Evolutionary conservation across 1,139 yeast species (phyloP), one percentile per base, ranked within the genome.

Genomic region (Hyphopichia burtonii): DNA sequence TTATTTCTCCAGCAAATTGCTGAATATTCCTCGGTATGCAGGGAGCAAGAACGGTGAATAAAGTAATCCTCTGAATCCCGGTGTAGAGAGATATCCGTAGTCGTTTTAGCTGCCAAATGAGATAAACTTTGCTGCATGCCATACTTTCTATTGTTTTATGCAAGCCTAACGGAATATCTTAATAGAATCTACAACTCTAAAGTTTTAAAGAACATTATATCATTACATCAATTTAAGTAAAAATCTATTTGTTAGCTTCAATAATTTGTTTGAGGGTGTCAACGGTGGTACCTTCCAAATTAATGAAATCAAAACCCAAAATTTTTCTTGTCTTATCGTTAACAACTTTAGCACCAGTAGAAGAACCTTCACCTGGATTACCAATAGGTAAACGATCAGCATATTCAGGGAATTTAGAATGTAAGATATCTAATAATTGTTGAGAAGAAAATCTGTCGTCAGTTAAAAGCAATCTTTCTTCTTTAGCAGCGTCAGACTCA

Each of bases 211-310:
- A n/a, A n/a, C n/a, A n/a, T n/a, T n/a, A n/a, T n/a, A n/a, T n/a
- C n/a, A n/a, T n/a, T n/a, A n/a, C n/a, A n/a, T n/a, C n/a, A n/a
- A n/a, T n/a, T n/a, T n/a, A n/a, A n/a, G n/a, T n/a, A n/a, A n/a
- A n/a, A 34, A n/a, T n/a, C 22, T 30, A 31, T 22, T 37, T 30
- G 31, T 37, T 37, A 11, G 39, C 39, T 14, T 49, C 50, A 35
- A 59, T 46, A 32, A 76, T 66, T 53, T 77, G 82, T 20, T 53
- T 42, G 18, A 73, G 68, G 3, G 78, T 63, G 51, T 76, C 80
- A 34, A 51, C 53, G 5, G 74, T 61, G 16, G 68, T 57, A 14
- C 58, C 54, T 31, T 70, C 56, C 61, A 61, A 42, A 51, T 56
- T 33, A 49, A 53, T 59, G 44, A 64, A 66, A 16, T 58, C 54